Conservation (phyloP, 2,329 filamentous ascomycete species). For the Shiraia bambusicola region DNA sequence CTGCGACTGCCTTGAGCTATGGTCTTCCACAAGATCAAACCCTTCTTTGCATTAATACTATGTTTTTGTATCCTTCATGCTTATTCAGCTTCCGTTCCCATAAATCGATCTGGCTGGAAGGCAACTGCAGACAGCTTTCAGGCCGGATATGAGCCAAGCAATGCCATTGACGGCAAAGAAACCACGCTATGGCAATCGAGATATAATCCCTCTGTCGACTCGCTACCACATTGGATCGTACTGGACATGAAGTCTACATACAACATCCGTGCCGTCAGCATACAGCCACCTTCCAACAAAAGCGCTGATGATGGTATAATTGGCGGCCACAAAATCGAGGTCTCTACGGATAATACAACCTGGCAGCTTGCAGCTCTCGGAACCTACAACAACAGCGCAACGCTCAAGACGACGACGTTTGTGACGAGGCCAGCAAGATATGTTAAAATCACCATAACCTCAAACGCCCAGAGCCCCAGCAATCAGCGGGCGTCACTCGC, state of each 20-base stretch:
- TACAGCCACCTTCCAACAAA: conserved; percentile 38
- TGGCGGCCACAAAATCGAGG: conserved; percentile 37
- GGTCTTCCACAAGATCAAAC: not conserved
- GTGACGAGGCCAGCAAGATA: conserved; percentile 24
- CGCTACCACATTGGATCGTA: conserved; percentile 34
- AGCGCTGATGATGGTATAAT: conserved; percentile 38
- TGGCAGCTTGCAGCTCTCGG: conserved; percentile 28
- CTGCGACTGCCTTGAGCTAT: too few species aligned
- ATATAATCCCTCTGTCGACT: conserved; percentile 19
- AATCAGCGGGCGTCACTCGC: conserved; percentile 25
- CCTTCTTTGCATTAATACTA: conserved; percentile 2
- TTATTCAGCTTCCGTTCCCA: conserved; percentile 15
- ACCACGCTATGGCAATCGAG: conserved; percentile 39
- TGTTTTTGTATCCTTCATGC: conserved; percentile 8
- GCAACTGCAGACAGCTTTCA: conserved; percentile 30
- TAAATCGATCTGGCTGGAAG: conserved; percentile 27
- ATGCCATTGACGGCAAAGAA: conserved; percentile 36
- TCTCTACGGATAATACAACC: conserved; percentile 33
- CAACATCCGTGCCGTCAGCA: conserved; percentile 35
- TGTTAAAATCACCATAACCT: conserved; percentile 24
- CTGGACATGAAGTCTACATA: conserved; percentile 38
- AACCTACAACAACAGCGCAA: conserved; percentile 28
- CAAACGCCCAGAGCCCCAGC: conserved; percentile 22
- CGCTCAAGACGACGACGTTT: conserved; percentile 28
- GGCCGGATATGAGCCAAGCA: conserved; percentile 20